phyloP scores from a whole-genome alignment of 805 yeast species.

The Kodamaea hsintzibuensis region DNA sequence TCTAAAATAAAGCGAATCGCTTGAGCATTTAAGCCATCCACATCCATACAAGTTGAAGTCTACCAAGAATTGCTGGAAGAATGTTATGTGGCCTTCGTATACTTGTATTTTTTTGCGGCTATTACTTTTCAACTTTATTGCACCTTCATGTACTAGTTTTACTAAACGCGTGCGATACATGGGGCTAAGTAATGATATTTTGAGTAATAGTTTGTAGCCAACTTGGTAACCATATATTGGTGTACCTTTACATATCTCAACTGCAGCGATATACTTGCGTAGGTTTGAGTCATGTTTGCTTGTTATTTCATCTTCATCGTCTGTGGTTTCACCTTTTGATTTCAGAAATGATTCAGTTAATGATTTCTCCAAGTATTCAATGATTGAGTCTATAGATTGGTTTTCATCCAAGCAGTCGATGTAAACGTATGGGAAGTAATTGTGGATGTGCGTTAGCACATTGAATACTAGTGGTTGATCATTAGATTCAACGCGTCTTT shows the following conservation, averaged over 20 bases:
- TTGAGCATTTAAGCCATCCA: conserved; percentile 60
- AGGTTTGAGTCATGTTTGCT: conserved; percentile 1
- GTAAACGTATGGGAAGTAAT: conserved; percentile 78
- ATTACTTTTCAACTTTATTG: conserved; percentile 2
- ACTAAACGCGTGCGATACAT: conserved; percentile 55
- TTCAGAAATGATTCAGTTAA: conserved; percentile 39
- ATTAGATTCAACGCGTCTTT: not conserved
- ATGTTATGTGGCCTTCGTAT: conserved; percentile 83
- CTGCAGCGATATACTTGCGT: conserved; percentile 53
- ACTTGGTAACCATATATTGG: conserved; percentile 84
- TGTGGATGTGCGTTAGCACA: conserved; percentile 71
- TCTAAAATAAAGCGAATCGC: conserved; percentile 48
- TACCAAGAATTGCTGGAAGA: conserved; percentile 68
- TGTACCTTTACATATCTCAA: conserved; percentile 66
- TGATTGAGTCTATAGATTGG: conserved; percentile 36
- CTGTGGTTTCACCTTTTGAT: not conserved
- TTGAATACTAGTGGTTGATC: conserved; percentile 22
- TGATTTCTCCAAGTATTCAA: conserved; percentile 44
- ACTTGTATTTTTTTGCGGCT: conserved; percentile 13
- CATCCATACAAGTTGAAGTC: conserved; percentile 88
- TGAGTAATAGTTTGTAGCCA: conserved; percentile 64
- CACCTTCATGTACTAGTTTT: conserved; percentile 36
- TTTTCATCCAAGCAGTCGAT: conserved; percentile 55
- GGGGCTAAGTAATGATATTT: conserved; percentile 69
- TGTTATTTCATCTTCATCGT: conserved; percentile 6